Evolutionary conservation across 78 protist species (phyloP), one percentile per base, ranked within the genome.

Genomic region (Polysphondylium violaceum): DNA sequence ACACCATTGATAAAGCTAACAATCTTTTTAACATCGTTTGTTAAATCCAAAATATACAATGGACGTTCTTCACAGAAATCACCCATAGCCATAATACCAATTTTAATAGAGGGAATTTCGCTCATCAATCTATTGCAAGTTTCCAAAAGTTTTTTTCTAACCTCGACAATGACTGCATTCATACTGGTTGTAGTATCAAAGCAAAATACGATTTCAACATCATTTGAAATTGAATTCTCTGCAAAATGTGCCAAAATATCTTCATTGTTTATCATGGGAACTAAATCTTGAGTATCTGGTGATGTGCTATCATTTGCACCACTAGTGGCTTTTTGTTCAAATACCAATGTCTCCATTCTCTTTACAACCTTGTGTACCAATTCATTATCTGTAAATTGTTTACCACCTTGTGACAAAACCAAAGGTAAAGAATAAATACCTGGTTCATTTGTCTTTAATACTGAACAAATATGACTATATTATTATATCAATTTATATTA

Each of bases 41-140:
- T 87, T 27, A 87, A 36, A 31, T 87, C 86, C 41, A 74, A 58
- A n/a, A 17, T 43, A 27, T 59, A 51, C 36, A 75, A 14, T 27
- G 72, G 71, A 41, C 55, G 55, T 2, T 23, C 35, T 19, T 89
- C 94, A 71, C 87, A 89, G 25, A 35, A 89, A 43, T 89, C 94
- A 41, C 94, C 94, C 23, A 72, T n/a, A 36, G 87, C 94, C 21
- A 89, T 69, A 41, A 89, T 58, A 29, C 86, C 94, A 56, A 89
- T 76, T 36, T 41, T 38, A 43, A 89, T 76, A 38, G 69, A 55
- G 16, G 94, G 88, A 43, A 89, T 76, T 40, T 89, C 87, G 36
- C 64, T 59, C 65, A 74, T 76, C 65, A 89, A 65, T 1, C 56
- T n/a, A 0, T 76, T 41, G 2, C 76, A 71, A 12, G 86, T 89